phyloP scores from a whole-genome alignment of 176 grass and related monocot genomes.

The Carex scoparia region DNA sequence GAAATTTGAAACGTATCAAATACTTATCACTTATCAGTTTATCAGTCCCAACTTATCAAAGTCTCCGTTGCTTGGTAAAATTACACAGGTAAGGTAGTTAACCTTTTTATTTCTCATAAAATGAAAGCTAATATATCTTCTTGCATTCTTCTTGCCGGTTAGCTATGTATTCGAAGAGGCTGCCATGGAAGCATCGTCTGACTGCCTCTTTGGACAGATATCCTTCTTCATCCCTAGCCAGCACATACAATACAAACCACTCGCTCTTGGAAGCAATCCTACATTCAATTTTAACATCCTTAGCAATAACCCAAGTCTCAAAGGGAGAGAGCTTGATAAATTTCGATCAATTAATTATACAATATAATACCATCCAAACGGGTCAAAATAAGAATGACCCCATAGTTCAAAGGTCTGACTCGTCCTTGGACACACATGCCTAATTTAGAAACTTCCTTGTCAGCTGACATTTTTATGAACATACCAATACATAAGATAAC shows the following conservation, averaged over 20 bases:
- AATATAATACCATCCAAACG: no score
- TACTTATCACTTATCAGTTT: not conserved
- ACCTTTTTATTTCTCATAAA: not conserved
- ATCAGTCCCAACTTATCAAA: no score
- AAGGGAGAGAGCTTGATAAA: not conserved
- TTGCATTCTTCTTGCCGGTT: slow-evolving; percentile 32
- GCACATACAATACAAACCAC: slow-evolving; percentile 57
- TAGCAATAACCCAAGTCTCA: not conserved
- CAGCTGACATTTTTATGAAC: no score
- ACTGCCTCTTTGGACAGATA: slow-evolving; percentile 67
- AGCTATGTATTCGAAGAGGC: slow-evolving; percentile 67
- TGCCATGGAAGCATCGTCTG: slow-evolving; percentile 61
- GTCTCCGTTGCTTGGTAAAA: not conserved
- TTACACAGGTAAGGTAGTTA: not conserved
- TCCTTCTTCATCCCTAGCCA: slow-evolving; percentile 72
- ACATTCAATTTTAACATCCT: not conserved
- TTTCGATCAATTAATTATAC: no score
- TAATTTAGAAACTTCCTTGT: no score
- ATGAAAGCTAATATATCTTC: slow-evolving; percentile 49
- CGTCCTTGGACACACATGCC: no score
- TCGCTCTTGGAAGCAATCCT: slow-evolving; percentile 67
- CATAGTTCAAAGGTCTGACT: no score
- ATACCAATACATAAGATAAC: no score
- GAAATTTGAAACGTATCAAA: not conserved
- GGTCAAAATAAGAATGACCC: no score